Evolutionary conservation across 2,329 filamentous ascomycete genomes (phyloP), one percentile per base, ranked within the genome.

Genomic region (Paraphoma chrysanthemicola): DNA sequence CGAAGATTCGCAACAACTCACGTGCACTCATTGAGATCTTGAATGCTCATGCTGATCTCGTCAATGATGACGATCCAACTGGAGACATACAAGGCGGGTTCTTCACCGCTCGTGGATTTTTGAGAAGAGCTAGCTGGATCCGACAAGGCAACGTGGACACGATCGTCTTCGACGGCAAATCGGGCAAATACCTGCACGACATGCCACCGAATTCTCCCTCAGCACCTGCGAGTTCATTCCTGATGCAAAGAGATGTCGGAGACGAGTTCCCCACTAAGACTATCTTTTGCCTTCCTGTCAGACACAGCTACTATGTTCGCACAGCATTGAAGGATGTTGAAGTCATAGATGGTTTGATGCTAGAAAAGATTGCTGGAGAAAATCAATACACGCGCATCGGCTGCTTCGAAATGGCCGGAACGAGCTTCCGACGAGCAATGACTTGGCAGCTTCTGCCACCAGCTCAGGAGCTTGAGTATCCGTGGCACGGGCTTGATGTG

Each of bases 111-210:
- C 39, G 41, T 36, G 48, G 48, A 28, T n/a, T 7, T 44, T 29
- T 51, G 3, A 33, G 48, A 9, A 28, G n/a, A n/a, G 48, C 48
- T 16, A 14, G 29, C 4, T 51, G 48, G 48, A 36, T 4, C 14
- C 8, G 43, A 23, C 12, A 31, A 16, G 41, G 48, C 10, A 7
- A 44, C 16, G 18, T 36, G n/a, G 41, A 44, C n/a, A 14, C 23
- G 4, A 51, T 51, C 11, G 14, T 51, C 14, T 17, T 51, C 38
- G 48, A 44, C 28, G 48, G 48, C n/a, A 51, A 51, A 14, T 44
- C 39, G 23, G 48, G 39, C 14, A n/a, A 51, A 12, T n/a, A 51
- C 11, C 16, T 51, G 6, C 29, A 44, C 10, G 48, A 16, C 10
- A 14, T 41, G 3, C 8, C 29, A 6, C 29, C 30, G 12, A 17